These are phyloP conservation scores for Crithidia bombi DNA, from an alignment of 208 protist genomes.

Conservation along the genomic window DNA sequence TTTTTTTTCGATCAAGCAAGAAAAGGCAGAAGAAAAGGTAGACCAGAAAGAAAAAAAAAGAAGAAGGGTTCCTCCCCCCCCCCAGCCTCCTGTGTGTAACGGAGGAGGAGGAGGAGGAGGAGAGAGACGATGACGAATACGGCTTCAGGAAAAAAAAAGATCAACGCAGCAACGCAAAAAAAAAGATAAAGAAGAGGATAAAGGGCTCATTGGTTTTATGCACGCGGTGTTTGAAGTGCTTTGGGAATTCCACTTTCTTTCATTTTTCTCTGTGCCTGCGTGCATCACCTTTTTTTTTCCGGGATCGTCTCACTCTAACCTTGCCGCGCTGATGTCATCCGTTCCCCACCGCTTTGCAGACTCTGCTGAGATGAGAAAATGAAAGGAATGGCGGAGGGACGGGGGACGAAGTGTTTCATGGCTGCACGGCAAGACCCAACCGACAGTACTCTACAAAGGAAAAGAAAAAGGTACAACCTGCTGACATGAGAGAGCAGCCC, in stretches of 20 bases:
- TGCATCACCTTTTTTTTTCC: not conserved
- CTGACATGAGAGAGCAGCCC: too few species aligned
- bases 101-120: too few species aligned
- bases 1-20: not conserved
- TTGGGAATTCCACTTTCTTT: too few species aligned
- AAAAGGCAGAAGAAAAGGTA: not conserved
- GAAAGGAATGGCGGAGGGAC: too few species aligned
- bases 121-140: too few species aligned
- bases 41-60: conserved; percentile 13
- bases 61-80: not conserved
- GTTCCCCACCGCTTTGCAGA: not conserved
- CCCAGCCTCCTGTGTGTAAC: too few species aligned
- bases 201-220: too few species aligned
- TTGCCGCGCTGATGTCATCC: not conserved
- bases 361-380: not conserved
- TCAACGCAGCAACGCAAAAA: too few species aligned
- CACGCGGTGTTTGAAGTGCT: too few species aligned
- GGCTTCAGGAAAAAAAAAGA: too few species aligned
- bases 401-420: too few species aligned
- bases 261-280: not conserved
- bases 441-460: conserved; percentile 7
- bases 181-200: too few species aligned
- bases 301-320: not conserved
- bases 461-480: conserved; percentile 10
- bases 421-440: not conserved